Percentiles rank a stretch among this genome's conserved stretches.
Conservation (phyloP, 2,329 filamentous ascomycete genomes). For the Fusarium irregulare region DNA sequence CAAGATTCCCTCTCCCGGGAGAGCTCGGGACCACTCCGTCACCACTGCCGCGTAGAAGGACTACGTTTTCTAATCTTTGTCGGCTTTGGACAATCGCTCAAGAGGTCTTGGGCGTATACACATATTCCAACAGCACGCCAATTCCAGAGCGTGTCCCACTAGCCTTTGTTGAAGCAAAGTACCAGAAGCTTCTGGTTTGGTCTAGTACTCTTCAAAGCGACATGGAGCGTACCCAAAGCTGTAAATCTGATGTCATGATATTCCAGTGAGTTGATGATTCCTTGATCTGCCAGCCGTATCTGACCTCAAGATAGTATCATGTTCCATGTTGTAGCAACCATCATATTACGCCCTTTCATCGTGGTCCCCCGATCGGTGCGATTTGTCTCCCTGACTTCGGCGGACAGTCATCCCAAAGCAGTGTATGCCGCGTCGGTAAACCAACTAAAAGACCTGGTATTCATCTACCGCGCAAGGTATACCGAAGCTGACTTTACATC, state of each 20-base stretch:
- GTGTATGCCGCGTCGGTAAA: neutral
- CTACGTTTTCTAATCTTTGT: neutral
- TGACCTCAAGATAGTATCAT: neutral
- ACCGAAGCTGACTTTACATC: neutral
- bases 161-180: neutral
- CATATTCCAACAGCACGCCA: neutral
- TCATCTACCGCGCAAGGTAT: neutral
- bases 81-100: neutral
- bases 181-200: neutral
- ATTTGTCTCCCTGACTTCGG: neutral
- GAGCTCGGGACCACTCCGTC: neutral
- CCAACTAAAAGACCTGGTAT: neutral
- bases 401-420: neutral
- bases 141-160: neutral
- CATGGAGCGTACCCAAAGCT: neutral
- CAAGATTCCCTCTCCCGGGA: neutral
- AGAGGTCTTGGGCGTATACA: neutral
- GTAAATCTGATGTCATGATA: neutral
- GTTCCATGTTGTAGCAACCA: neutral
- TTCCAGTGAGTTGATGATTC: neutral
- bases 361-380: fast-evolving
- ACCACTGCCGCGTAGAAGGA: neutral
- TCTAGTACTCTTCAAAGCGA: neutral
- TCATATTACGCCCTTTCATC: neutral
- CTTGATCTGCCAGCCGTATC: neutral